These are phyloP conservation scores for Cadophora malorum DNA, from an alignment of 2,329 filamentous ascomycete species.

Conservation along the genomic window DNA sequence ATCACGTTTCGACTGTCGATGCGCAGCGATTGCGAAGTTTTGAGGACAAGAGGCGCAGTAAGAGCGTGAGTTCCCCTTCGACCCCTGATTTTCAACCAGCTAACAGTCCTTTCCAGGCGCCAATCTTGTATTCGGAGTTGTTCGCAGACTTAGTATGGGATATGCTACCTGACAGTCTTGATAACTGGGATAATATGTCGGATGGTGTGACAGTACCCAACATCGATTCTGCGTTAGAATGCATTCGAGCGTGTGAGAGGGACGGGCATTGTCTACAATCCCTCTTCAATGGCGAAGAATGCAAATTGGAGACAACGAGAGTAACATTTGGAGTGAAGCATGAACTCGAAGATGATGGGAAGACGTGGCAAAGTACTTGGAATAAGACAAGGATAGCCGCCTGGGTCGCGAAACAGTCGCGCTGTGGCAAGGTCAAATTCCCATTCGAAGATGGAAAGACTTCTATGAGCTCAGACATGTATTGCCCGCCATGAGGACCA, in stretches of 20 bases:
- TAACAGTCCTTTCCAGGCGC: constrained; percentile 11
- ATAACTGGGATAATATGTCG: constrained; percentile 56
- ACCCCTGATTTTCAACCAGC: background rate
- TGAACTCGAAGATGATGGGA: constrained; percentile 8
- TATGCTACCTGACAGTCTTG: constrained; percentile 45
- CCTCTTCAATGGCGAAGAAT: constrained; percentile 29
- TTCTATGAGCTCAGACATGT: background rate
- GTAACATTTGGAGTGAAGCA: constrained; percentile 18
- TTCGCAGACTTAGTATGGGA: constrained; percentile 55
- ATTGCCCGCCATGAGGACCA: background rate
- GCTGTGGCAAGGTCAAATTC: constrained; percentile 1
- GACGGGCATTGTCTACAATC: constrained; percentile 46
- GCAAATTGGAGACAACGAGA: constrained; percentile 29
- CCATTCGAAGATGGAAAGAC: constrained; percentile 14
- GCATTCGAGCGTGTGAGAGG: constrained; percentile 54
- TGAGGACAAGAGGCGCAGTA: constrained; percentile 48
- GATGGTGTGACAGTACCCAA: background rate
- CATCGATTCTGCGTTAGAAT: constrained; percentile 49
- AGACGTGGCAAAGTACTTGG: constrained; percentile 25
- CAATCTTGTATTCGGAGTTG: constrained; percentile 51
- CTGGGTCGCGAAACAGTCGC: constrained; percentile 26
- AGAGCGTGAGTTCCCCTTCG: background rate
- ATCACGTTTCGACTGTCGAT: constrained; percentile 55
- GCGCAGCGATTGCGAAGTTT: constrained; percentile 49
- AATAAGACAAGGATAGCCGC: constrained; percentile 23